Evolutionary conservation across 108 stramenopile genomes (phyloP), one percentile per base, ranked within the genome.

Genomic region (Mediolabrus comicus): DNA sequence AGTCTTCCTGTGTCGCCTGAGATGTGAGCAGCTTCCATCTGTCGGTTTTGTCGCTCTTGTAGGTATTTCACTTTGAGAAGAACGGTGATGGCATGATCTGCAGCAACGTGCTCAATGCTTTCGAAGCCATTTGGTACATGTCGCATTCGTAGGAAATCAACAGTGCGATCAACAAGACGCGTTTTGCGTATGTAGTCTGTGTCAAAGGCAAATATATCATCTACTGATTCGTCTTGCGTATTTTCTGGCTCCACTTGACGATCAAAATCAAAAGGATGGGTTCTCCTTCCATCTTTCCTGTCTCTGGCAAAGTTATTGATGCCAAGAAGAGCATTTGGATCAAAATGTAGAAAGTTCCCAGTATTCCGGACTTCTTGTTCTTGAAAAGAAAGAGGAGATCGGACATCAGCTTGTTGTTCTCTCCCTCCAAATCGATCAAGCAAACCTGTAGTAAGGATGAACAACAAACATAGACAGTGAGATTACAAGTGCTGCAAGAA

Each of bases 61-160:
- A 90, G 59, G 22, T 85, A 49, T 28, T 67, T 51, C 26, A 79
- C 66, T n/a, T 84, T 65, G 62, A 86, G 34, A 59, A 54, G 36
- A 54, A 62, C 56, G 60, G 77, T 30, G 71, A 85, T 56, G 28
- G 33, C 46, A 71, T 81, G 38, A 60, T 87, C 73, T 27, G 62
- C 74, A 27, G 60, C 59, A 41, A 71, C 69, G 30, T 72, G 16
- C 53, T 75, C 69, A 53, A 67, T 41, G 4, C 19, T 17, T 36
- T 79, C 60, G 25, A 87, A 81, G 25, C 86, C 87, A 52, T 58
- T 33, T 35, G 87, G 87, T 35, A 91, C 86, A 55, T 91, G 87
- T 49, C 90, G 68, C 90, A 91, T 91, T 25, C 87, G 74, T 11
- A 91, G 60, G 79, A 88, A 91, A 61, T 88, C 86, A 59, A 88